phyloP scores from a whole-genome alignment of 2,329 filamentous ascomycete genomes.

The Phoma sp. region DNA sequence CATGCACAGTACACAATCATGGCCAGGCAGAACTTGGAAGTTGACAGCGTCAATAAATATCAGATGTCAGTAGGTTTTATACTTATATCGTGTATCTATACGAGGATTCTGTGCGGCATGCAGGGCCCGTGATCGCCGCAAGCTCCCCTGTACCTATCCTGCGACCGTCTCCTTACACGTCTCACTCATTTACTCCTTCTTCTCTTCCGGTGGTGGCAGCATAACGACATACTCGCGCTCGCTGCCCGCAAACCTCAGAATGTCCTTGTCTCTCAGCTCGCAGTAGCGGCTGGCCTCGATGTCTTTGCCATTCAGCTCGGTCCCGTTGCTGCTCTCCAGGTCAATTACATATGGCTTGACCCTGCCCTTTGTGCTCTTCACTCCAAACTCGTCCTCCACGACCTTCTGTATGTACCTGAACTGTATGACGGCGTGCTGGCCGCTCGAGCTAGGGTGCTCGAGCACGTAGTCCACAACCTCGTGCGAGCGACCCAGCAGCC shows the following conservation, averaged over 20 bases:
- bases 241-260: conserved; percentile 86
- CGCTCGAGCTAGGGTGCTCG: conserved; percentile 91
- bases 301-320: conserved; percentile 75
- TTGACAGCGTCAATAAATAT: no score
- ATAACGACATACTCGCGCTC: conserved; percentile 95
- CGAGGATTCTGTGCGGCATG: not conserved
- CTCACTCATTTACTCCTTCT: conserved; percentile 1
- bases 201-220: conserved; percentile 61
- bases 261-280: conserved; percentile 86
- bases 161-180: not conserved
- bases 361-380: conserved; percentile 48
- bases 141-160: not conserved
- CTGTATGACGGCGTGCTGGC: conserved; percentile 94
- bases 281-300: conserved; percentile 80
- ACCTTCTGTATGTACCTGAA: conserved; percentile 84
- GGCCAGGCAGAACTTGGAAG: no score
- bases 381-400: conserved; percentile 81
- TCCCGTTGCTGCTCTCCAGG: conserved; percentile 91
- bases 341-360: conserved; percentile 86
- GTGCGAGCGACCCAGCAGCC: conserved; percentile 83
- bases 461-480: conserved; percentile 81
- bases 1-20: no score
- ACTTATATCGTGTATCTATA: no score
- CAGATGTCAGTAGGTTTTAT: not conserved
- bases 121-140: conserved; percentile 1